phyloP scores from a whole-genome alignment of 495 filamentous ascomycete species.

The Tuber borchii region DNA sequence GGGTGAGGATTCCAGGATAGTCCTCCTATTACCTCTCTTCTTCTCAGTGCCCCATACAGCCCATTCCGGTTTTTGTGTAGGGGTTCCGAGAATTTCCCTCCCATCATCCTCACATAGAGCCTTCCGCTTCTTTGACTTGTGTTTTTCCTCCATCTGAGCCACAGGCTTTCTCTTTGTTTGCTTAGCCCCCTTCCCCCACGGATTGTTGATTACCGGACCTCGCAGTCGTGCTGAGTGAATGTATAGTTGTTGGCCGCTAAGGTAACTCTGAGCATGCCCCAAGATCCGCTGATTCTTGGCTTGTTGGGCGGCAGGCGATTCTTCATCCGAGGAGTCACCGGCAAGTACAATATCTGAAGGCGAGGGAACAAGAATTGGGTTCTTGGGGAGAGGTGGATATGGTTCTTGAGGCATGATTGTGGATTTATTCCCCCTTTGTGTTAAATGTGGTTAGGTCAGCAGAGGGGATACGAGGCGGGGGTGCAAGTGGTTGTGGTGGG shows the following conservation, averaged over 20 bases:
- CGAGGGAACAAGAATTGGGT: constrained; percentile 18
- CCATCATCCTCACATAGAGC: constrained; percentile 10
- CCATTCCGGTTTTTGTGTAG: constrained; percentile 10
- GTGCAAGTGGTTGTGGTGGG: constrained; percentile 2
- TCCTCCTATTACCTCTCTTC: background rate
- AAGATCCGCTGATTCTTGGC: constrained; percentile 34
- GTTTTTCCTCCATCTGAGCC: background rate
- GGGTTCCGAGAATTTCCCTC: constrained; percentile 20
- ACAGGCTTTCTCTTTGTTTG: constrained; percentile 23
- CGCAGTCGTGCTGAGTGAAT: constrained; percentile 36
- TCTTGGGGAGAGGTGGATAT: constrained; percentile 27
- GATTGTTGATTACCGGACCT: constrained; percentile 38
- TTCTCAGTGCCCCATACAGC: background rate
- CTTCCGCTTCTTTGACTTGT: constrained; percentile 18
- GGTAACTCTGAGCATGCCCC: constrained; percentile 32
- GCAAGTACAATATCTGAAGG: constrained; percentile 25
- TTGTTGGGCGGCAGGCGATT: constrained; percentile 13
- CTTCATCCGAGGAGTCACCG: constrained; percentile 32
- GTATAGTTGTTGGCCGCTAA: constrained; percentile 36
- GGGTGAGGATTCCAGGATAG: background rate
- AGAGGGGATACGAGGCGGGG: constrained; percentile 8
- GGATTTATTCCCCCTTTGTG: constrained; percentile 2
- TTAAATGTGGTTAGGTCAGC: constrained; percentile 6
- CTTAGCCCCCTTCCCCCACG: constrained; percentile 27
- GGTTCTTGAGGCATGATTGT: constrained; percentile 8